These are phyloP conservation scores for Globomyces pollinis-pini DNA, from an alignment of 192 early-diverging fungal species.

Conservation along the genomic window DNA sequence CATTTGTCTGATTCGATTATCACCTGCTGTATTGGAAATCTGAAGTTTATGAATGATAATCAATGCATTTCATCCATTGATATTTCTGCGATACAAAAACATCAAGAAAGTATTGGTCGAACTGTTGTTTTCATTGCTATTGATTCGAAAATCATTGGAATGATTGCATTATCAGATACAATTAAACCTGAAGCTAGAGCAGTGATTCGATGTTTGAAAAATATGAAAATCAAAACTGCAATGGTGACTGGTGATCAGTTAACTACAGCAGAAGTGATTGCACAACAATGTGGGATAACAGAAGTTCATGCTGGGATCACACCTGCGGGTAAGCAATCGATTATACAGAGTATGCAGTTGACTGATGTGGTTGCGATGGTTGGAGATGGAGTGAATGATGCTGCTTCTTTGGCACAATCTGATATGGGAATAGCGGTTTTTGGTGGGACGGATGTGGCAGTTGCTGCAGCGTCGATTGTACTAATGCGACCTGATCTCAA, in stretches of 20 bases:
- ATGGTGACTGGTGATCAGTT: constrained; percentile 95
- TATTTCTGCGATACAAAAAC: constrained; percentile 23
- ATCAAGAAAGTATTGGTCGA: constrained; percentile 59
- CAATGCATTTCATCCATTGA: constrained; percentile 31
- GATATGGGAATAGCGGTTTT: constrained; percentile 85
- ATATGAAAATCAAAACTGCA: constrained; percentile 67
- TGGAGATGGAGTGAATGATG: constrained; percentile 96
- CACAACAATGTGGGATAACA: constrained; percentile 69
- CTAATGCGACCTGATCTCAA: constrained; percentile 82
- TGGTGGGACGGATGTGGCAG: constrained; percentile 90
- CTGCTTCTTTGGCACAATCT: constrained; percentile 76
- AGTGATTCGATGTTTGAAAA: constrained; percentile 60
- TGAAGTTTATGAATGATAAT: constrained; percentile 45
- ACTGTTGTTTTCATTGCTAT: constrained; percentile 77
- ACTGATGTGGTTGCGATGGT: constrained; percentile 75
- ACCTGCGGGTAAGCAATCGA: constrained; percentile 77
- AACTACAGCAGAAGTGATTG: constrained; percentile 74
- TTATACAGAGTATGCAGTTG: constrained; percentile 67
- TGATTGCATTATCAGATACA: constrained; percentile 75
- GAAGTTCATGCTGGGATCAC: constrained; percentile 86
- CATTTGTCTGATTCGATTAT: not conserved
- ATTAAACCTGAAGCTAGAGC: constrained; percentile 70
- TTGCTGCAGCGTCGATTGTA: constrained; percentile 89
- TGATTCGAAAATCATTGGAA: constrained; percentile 41
- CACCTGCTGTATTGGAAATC: constrained; percentile 68